phyloP scores from a whole-genome alignment of 202 grass and related monocot species.

The Bolboschoenoplectus hybrid region DNA sequence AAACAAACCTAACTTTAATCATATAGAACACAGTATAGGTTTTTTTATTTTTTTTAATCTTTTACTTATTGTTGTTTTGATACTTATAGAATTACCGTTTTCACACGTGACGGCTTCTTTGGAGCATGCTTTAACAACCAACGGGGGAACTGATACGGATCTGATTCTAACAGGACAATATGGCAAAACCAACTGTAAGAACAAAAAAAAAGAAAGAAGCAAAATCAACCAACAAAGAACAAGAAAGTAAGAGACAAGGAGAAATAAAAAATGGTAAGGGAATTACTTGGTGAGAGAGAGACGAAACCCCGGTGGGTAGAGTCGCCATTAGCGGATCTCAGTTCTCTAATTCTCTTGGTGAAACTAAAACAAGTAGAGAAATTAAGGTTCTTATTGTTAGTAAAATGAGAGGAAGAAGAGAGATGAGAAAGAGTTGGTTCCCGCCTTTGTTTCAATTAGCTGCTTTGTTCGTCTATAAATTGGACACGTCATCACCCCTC shows the following conservation, averaged over 20 bases:
- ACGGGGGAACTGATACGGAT: conserved; percentile 42
- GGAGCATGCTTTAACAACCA: conserved; percentile 46
- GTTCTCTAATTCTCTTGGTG: not conserved
- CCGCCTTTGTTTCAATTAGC: conserved; percentile 30
- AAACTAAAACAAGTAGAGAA: not conserved
- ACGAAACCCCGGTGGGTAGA: conserved; percentile 52
- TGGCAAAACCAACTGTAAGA: conserved; percentile 54
- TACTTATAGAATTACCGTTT: conserved; percentile 47
- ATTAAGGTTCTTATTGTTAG: not conserved
- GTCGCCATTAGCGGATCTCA: conserved; percentile 56
- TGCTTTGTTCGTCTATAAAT: conserved; percentile 11
- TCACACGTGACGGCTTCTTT: conserved; percentile 42
- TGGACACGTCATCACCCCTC: conserved; percentile 18
- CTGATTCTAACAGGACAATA: conserved; percentile 41
- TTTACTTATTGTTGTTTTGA: not conserved
- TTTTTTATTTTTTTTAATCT: not conserved
- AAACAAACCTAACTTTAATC: conserved; percentile 6
- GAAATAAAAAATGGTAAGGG: conserved; percentile 8
- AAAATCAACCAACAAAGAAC: not conserved
- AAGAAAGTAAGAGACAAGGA: not conserved
- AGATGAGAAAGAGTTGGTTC: conserved; percentile 32
- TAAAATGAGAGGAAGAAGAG: conserved; percentile 12
- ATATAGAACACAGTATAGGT: not conserved
- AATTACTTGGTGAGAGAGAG: conserved; percentile 64
- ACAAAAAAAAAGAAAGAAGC: not conserved